Evolutionary conservation across 2,329 filamentous ascomycete species (phyloP), one percentile per base, ranked within the genome.

Genomic region (Huntiella omanensis): DNA sequence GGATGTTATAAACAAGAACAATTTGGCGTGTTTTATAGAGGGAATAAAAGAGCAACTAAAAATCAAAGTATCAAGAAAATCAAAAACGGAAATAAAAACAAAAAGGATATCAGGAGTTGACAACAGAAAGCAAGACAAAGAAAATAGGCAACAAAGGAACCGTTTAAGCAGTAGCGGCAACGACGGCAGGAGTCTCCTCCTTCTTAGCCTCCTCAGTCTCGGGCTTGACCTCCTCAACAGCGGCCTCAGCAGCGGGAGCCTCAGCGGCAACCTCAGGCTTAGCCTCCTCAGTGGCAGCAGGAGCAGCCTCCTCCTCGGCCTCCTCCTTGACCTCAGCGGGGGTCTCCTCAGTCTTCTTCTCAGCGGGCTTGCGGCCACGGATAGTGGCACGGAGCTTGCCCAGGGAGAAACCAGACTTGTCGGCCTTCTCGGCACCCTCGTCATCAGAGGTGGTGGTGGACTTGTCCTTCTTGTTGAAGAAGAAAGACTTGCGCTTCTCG

Each of bases 401-500:
- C 35, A 50, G 45, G 51, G 71, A 75, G 68, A 76, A 76, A 46
- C 69, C 64, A 49, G 66, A 65, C 52, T 68, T 69, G 63, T 68
- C 66, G 51, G 59, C 55, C 66, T 72, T 72, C 62, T 74, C 68
- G 53, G 73, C 69, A 58, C 82, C 78, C 55, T 75, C 69, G 53
- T 78, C 78, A 1, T 70, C 71, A 33, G 64, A 56, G 40, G 65
- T 60, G 33, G 62, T 63, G 63, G 73, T 72, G 61, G 81, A 78
- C 71, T 88, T 88, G 73, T 84, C 81, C 56, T 83, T 77, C 57
- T 76, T 78, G 64, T 92, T 92, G 42, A 71, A 70, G 6, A 75
- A 62, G 57, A 87, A 79, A 54, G 83, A 91, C 64, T 77, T 77
- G 62, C 85, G 83, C 82, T 92, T 93, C 63, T 75, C 70, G 41